Conservation (phyloP, 805 yeast genomes). For the Starmerella etchellsii region DNA sequence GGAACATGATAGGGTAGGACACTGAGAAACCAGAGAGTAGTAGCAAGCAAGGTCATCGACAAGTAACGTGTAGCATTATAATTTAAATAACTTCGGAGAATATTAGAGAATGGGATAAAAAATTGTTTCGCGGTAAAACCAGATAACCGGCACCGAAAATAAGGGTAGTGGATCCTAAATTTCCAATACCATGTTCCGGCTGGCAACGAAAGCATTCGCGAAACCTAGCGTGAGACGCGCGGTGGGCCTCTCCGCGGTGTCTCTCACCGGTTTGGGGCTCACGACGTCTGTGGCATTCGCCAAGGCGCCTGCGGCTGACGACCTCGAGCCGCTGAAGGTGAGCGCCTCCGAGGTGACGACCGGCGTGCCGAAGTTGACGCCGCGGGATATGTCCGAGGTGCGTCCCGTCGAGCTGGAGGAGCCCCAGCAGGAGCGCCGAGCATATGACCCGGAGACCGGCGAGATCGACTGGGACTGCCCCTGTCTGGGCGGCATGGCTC, state of each 20-base stretch:
- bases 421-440: slow-evolving; percentile 6
- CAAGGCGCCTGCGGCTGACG: neutral
- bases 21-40: too few relatives aligned
- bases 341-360: slow-evolving; percentile 1
- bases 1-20: too few relatives aligned
- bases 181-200: neutral
- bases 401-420: neutral
- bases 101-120: too few relatives aligned
- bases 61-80: too few relatives aligned
- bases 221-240: neutral
- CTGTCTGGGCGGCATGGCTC: slow-evolving; percentile 98
- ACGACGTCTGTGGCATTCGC: slow-evolving; percentile 8
- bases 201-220: neutral
- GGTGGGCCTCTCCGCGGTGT: neutral
- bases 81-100: too few relatives aligned
- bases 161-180: too few relatives aligned
- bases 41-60: too few relatives aligned
- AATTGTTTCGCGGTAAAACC: too few relatives aligned
- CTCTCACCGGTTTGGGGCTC: neutral
- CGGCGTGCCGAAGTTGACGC: slow-evolving; percentile 6
- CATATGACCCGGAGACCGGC: slow-evolving; percentile 92
- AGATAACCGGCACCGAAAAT: too few relatives aligned
- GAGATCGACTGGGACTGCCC: slow-evolving; percentile 99
- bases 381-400: slow-evolving; percentile 3
- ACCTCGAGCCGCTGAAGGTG: neutral